These are phyloP conservation scores for Fusarium chaquense DNA, from an alignment of 2,329 filamentous ascomycete genomes.

Conservation along the genomic window DNA sequence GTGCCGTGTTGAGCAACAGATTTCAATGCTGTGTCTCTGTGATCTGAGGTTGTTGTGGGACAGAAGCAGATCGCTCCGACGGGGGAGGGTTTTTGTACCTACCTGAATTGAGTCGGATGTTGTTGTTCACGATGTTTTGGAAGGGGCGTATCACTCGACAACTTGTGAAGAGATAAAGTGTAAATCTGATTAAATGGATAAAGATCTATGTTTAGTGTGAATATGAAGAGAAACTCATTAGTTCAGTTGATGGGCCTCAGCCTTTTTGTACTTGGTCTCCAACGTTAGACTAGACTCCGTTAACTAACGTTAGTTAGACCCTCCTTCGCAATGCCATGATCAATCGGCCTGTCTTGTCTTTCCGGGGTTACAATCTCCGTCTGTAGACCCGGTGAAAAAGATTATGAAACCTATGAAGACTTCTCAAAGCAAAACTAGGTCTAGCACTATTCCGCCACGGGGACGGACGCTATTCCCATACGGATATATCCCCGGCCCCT, in stretches of 20 bases:
- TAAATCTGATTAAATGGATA: neutral
- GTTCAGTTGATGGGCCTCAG: neutral
- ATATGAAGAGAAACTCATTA: neutral
- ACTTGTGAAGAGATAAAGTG: neutral
- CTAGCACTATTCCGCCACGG: constrained; percentile 19
- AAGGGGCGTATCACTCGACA: neutral
- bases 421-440: constrained; percentile 4
- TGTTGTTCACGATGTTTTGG: constrained; percentile 3
- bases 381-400: constrained; percentile 13
- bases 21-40: constrained; percentile 12
- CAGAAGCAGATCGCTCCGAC: neutral
- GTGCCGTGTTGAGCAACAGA: constrained; percentile 4
- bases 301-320: constrained; percentile 1
- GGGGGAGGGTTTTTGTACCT: constrained; percentile 12
- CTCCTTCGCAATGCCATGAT: neutral
- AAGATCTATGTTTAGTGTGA: constrained; percentile 12
- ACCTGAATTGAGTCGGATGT: neutral
- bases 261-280: constrained; percentile 6
- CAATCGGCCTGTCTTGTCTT: constrained; percentile 26
- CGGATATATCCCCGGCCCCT: constrained; percentile 42
- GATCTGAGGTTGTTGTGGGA: constrained; percentile 14
- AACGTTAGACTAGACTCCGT: neutral
- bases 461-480: constrained; percentile 45
- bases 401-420: neutral
- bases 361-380: constrained; percentile 38